Evolutionary conservation across 495 filamentous ascomycete genomes (phyloP), one percentile per base, ranked within the genome.

Genomic region (Massariosphaeria phaeospora): DNA sequence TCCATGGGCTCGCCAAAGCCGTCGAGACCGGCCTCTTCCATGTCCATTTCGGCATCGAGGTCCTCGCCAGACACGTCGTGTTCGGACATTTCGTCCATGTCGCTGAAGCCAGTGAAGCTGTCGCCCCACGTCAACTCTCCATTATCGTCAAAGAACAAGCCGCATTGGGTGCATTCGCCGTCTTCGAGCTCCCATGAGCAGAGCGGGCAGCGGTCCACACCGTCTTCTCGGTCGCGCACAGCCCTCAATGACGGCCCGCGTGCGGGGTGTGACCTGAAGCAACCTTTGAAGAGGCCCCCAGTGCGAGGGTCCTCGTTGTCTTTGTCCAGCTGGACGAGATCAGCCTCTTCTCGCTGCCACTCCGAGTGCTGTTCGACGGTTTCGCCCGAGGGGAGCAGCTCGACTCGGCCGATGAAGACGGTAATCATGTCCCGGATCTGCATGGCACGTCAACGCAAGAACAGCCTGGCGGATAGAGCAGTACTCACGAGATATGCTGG

Each of bases 361-460:
- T 74, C 71, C 18, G 59, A 62, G 56, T 87, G 79, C 57, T 87
- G 79, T 31, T 77, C 73, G 1, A 78, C 74, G 1, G 78, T 82
- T 63, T 86, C 85, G 12, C 74, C 78, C 38, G 76, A 72, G 31
- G 84, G 80, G 38, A 85, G 66, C 23, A 87, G 72, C 62, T 86
- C 84, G 15, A 78, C 75, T 15, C 80, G 79, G 44, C 70, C 73
- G 20, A 84, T 77, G 59, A 87, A 85, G 46, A 83, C 72, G 44
- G 83, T 77, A 27, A 83, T 80, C 64, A 88, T 75, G 34, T 86
- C 78, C 36, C 83, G 78, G 48, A 88, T 74, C 83, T 86, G 52
- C n/a, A 12, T 21, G 24, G 38, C 20, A 46, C 17, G 21, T 45
- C n/a, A 50, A 38, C 0, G 18, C 20, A 10, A n/a, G 7, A 31